phyloP scores from a whole-genome alignment of 2,329 filamentous ascomycete species.

The Claviceps sorghi region DNA sequence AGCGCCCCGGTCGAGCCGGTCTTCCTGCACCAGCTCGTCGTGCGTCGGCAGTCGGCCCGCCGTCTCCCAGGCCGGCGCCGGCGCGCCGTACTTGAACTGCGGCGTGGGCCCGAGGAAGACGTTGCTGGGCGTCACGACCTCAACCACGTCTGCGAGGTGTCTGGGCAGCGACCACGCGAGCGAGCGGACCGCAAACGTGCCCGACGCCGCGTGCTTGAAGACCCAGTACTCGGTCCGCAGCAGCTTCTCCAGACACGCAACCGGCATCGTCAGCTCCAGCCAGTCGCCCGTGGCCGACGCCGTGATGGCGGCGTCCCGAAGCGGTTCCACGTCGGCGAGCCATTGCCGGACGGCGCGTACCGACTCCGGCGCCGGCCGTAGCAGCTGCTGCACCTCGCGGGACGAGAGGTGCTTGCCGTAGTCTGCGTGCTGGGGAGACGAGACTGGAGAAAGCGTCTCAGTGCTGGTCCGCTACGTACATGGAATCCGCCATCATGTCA shows the following conservation, averaged over 20 bases:
- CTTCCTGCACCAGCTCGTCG: background rate
- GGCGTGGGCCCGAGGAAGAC: background rate
- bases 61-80: background rate
- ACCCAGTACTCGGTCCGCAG: background rate
- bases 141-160: background rate
- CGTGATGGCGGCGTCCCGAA: background rate
- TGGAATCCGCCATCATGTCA: too few species aligned
- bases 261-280: background rate
- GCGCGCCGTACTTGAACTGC: background rate
- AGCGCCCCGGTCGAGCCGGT: background rate
- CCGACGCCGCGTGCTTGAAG: background rate
- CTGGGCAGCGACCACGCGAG: background rate
- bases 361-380: background rate
- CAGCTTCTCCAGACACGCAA: background rate
- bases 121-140: background rate
- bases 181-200: background rate
- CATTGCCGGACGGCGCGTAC: background rate
- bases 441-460: background rate
- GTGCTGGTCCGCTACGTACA: too few species aligned
- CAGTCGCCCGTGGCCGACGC: background rate
- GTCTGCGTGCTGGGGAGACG: background rate
- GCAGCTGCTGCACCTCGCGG: background rate
- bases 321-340: background rate
- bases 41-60: background rate
- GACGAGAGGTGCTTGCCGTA: background rate